Conservation (phyloP, 441 rosid species). For the Melastoma candidum region DNA sequence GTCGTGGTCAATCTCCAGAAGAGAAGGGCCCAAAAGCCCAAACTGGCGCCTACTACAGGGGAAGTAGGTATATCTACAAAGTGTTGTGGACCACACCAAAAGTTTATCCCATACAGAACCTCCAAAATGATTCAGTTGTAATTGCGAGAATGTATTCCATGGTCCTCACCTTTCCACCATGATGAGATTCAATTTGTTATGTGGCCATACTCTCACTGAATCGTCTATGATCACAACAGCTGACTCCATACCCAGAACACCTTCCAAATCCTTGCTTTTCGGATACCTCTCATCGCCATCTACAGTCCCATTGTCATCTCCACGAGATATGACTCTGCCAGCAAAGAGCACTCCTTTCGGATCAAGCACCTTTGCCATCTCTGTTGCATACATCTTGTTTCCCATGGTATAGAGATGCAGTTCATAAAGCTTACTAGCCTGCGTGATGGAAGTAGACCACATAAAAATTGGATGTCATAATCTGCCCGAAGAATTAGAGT, state of each 20-base stretch:
- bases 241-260: conserved; percentile 97
- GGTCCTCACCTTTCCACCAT: conserved; percentile 74
- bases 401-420: conserved; percentile 99
- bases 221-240: conserved; percentile 91
- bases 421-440: conserved; percentile 87
- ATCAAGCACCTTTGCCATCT: conserved; percentile 98
- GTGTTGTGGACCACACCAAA: conserved; percentile 3
- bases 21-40: conserved; percentile 94
- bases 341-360: conserved; percentile 76
- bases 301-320: conserved; percentile 78
- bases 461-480: conserved; percentile 6
- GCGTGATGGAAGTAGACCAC: conserved; percentile 20
- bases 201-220: conserved; percentile 98
- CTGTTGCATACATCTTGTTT: conserved; percentile 93
- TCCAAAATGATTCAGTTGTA: neutral
- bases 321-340: conserved; percentile 94
- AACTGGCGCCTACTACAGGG: conserved; percentile 97
- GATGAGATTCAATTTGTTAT: conserved; percentile 76
- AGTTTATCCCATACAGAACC: neutral
- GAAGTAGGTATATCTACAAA: conserved; percentile 83
- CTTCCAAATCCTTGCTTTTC: conserved; percentile 96
- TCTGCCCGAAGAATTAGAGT: conserved; percentile 5
- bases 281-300: conserved; percentile 92
- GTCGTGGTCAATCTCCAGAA: conserved; percentile 94
- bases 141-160: neutral